phyloP scores from a whole-genome alignment of 371 early-diverging fungal species.

The Mortierella sp. region DNA sequence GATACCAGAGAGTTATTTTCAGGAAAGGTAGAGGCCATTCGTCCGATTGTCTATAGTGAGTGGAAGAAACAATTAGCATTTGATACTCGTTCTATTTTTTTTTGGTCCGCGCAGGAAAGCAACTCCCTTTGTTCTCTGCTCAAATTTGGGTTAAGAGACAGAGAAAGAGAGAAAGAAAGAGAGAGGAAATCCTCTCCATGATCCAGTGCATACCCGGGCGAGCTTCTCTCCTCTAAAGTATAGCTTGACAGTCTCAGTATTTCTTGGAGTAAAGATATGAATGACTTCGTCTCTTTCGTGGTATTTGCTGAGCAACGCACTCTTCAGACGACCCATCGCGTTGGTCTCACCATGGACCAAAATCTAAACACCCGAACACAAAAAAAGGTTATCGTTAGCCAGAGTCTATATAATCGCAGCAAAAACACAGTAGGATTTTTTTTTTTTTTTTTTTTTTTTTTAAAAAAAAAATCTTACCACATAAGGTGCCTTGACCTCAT shows the following conservation, averaged over 20 bases:
- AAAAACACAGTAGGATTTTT: neutral
- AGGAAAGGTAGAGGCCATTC: constrained; percentile 78
- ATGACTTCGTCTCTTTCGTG: constrained; percentile 85
- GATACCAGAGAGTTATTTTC: constrained; percentile 71
- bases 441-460: neutral
- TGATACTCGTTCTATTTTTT: no score
- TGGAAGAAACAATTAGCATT: neutral
- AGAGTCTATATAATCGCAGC: neutral
- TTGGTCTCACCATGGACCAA: constrained; percentile 99
- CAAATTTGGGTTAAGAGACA: neutral
- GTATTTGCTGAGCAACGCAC: constrained; percentile 90
- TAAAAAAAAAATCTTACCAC: constrained; percentile 68
- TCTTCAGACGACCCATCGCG: constrained; percentile 97
- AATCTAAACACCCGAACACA: constrained; percentile 62
- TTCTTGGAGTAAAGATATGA: constrained; percentile 92
- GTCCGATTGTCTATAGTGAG: constrained; percentile 77
- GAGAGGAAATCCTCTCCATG: neutral
- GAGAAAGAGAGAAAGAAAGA: neutral
- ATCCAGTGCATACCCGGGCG: constrained; percentile 71
- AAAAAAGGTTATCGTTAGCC: no score
- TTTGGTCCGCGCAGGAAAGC: no score
- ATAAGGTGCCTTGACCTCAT: constrained; percentile 95
- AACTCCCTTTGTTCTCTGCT: no score
- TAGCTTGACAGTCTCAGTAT: constrained; percentile 94
- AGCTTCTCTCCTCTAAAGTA: constrained; percentile 96